Percentiles rank a stretch among this genome's conserved stretches.
phyloP scores from a whole-genome alignment of 306 rosid genomes.

The Quercus rubra region DNA sequence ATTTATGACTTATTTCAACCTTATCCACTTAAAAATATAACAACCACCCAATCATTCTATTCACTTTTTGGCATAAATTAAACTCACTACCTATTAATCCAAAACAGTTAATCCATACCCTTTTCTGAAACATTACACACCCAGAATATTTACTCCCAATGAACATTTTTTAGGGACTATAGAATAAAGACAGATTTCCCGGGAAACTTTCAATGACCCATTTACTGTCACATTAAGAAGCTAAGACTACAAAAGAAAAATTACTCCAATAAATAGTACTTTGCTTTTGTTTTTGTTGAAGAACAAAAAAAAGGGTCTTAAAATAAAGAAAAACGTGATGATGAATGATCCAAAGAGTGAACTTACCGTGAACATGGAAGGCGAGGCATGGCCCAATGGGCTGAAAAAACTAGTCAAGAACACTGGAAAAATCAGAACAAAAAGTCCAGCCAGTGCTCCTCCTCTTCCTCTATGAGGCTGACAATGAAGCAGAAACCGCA shows the following conservation, averaged over 20 bases:
- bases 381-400: constrained; percentile 55
- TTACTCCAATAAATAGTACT: neutral
- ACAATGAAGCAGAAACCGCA: constrained; percentile 39
- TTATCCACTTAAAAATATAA: neutral
- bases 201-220: neutral
- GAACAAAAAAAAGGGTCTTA: no score
- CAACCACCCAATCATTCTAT: neutral
- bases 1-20: neutral
- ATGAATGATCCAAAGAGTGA: neutral
- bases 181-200: neutral
- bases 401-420: constrained; percentile 60
- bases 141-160: neutral
- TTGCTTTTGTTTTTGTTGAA: no score
- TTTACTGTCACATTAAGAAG: constrained; percentile 14
- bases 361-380: constrained; percentile 63
- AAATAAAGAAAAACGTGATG: neutral
- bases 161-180: neutral
- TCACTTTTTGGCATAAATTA: neutral
- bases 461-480: constrained; percentile 33
- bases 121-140: neutral
- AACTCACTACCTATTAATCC: neutral
- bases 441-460: constrained; percentile 39
- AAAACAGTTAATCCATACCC: neutral
- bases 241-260: neutral
- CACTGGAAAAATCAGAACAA: constrained; percentile 52